Percentiles rank a stretch among this genome's conserved stretches.
Evolutionary conservation across 2,329 filamentous ascomycete genomes (phyloP).

Genomic region (Aspergillus pseudonomiae): DNA sequence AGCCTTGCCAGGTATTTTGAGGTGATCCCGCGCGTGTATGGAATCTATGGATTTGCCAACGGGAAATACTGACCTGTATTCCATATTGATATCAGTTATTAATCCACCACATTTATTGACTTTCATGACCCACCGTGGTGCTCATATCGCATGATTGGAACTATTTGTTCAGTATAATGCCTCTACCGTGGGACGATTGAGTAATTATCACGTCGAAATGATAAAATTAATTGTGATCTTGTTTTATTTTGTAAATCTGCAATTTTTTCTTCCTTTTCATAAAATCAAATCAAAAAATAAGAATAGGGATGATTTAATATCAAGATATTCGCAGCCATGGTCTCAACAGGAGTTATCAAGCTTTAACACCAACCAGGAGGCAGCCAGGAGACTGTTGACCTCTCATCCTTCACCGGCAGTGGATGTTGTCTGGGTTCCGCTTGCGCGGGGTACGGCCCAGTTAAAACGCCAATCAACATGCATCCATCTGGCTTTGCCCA

Average conservation of each 20-base stretch:
- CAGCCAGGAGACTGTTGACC: not conserved
- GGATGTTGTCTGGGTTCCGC: slow-evolving; percentile 26
- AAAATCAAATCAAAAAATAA: not conserved
- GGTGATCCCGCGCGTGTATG: not conserved
- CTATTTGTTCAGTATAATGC: not conserved
- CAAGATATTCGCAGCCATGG: not conserved
- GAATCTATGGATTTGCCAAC: not conserved
- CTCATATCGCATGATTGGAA: slow-evolving; percentile 2
- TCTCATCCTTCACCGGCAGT: slow-evolving; percentile 28
- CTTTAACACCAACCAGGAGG: not conserved
- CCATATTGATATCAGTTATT: slow-evolving; percentile 12
- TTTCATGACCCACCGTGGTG: slow-evolving; percentile 8
- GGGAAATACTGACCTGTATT: not conserved
- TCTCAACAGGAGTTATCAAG: not conserved
- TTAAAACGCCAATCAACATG: slow-evolving; percentile 29
- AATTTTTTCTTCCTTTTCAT: not conserved
- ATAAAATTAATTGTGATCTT: not conserved
- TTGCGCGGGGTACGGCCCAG: slow-evolving; percentile 32
- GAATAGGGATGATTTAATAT: not conserved
- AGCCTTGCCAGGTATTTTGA: not conserved
- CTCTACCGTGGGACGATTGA: not conserved
- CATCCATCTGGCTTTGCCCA: slow-evolving; percentile 15
- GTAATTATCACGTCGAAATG: not conserved
- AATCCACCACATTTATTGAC: slow-evolving; percentile 7
- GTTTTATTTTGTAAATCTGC: not conserved